These are phyloP conservation scores for Trametes versicolor DNA, from an alignment of 1,284 basidiomycete genomes.

Conservation along the genomic window DNA sequence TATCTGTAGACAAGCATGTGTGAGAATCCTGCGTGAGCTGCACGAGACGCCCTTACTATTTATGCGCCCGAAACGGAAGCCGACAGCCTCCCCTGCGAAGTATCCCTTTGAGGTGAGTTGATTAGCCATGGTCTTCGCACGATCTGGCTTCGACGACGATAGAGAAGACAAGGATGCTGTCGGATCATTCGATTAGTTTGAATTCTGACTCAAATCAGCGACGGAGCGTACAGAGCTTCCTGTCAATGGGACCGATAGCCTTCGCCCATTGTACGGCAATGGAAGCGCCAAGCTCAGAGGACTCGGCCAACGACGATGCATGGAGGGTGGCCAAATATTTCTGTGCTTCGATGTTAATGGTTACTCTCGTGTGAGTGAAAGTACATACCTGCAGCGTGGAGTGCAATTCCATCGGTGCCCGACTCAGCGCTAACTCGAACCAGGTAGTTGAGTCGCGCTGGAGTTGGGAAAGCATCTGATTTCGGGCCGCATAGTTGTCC, in stretches of 20 bases:
- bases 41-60: slow-evolving; percentile 50
- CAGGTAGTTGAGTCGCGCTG: slow-evolving; percentile 81
- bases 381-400: slow-evolving; percentile 84
- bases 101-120: slow-evolving; percentile 89
- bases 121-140: slow-evolving; percentile 79
- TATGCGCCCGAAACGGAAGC: slow-evolving; percentile 69
- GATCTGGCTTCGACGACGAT: slow-evolving; percentile 74
- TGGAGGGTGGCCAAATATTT: slow-evolving; percentile 85
- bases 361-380: not conserved
- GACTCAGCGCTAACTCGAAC: slow-evolving; percentile 86
- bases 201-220: not conserved
- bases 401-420: slow-evolving; percentile 93
- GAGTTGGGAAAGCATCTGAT: slow-evolving; percentile 84
- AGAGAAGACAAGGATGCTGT: slow-evolving; percentile 70
- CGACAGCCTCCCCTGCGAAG: slow-evolving; percentile 87
- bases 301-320: slow-evolving; percentile 70
- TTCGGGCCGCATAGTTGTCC: slow-evolving; percentile 89
- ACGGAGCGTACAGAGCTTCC: slow-evolving; percentile 71
- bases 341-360: slow-evolving; percentile 48
- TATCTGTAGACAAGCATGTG: slow-evolving; percentile 4
- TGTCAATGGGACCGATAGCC: slow-evolving; percentile 80
- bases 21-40: not conserved
- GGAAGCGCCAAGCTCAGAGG: slow-evolving; percentile 90
- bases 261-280: slow-evolving; percentile 88
- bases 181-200: not conserved